These are phyloP conservation scores for Punica granatum DNA, from an alignment of 345 rosid genomes.

Conservation along the genomic window DNA sequence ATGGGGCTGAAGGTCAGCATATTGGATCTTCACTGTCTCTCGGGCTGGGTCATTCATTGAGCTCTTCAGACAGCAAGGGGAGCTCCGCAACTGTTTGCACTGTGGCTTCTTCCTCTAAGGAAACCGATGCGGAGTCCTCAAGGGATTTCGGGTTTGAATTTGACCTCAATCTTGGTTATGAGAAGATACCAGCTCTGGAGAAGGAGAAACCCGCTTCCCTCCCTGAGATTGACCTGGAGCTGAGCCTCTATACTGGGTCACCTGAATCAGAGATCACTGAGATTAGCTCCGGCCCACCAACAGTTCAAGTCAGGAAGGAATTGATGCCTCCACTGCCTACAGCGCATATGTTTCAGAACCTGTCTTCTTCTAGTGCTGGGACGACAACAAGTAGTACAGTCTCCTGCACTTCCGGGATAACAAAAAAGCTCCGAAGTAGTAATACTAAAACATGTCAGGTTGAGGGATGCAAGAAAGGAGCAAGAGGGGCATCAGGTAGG, in stretches of 20 bases:
- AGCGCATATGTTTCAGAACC: slow-evolving; percentile 34
- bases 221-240: slow-evolving; percentile 57
- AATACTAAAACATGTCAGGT: slow-evolving; percentile 71
- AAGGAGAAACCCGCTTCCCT: slow-evolving; percentile 31
- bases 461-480: slow-evolving; percentile 96
- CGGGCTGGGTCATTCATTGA: slow-evolving; percentile 61
- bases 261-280: slow-evolving; percentile 69
- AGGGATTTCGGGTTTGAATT: slow-evolving; percentile 82
- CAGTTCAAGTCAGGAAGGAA: slow-evolving; percentile 26
- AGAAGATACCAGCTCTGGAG: slow-evolving; percentile 32
- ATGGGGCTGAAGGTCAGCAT: slow-evolving; percentile 31
- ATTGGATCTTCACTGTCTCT: slow-evolving; percentile 68
- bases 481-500: slow-evolving; percentile 97
- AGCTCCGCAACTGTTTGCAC: slow-evolving; percentile 78
- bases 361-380: slow-evolving; percentile 44
- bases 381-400: slow-evolving; percentile 63
- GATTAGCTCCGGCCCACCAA: slow-evolving; percentile 28
- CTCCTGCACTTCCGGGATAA: slow-evolving; percentile 81
- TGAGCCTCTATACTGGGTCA: slow-evolving; percentile 69
- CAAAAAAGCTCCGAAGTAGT: slow-evolving; percentile 47
- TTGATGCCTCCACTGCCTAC: slow-evolving; percentile 27
- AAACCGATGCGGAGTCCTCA: slow-evolving; percentile 74
- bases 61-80: slow-evolving; percentile 91
- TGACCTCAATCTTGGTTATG: slow-evolving; percentile 73
- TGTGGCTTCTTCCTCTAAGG: slow-evolving; percentile 67